phyloP scores from a whole-genome alignment of 805 yeast species.

The Starmerella bacillaris region DNA sequence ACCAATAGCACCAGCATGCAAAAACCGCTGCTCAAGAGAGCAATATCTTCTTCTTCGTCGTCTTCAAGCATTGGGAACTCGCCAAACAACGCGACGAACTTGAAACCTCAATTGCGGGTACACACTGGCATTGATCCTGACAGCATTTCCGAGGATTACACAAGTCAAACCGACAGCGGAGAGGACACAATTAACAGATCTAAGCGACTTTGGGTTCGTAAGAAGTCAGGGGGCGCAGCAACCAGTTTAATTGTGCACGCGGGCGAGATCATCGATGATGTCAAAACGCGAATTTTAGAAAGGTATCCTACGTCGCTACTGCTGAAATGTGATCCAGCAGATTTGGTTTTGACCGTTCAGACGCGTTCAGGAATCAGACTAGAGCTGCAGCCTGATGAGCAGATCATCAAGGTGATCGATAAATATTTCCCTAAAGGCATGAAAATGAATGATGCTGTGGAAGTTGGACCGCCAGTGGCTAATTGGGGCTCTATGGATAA shows the following conservation, averaged over 20 bases:
- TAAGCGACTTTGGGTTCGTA: constrained; percentile 13
- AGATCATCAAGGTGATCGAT: constrained; percentile 42
- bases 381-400: constrained; percentile 37
- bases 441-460: constrained; percentile 45
- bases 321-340: constrained; percentile 49
- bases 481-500: constrained; percentile 1
- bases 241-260: constrained; percentile 50
- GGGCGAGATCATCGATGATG: constrained; percentile 50
- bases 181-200: background rate
- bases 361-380: constrained; percentile 5
- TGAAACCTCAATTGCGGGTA: constrained; percentile 1
- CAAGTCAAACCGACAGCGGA: constrained; percentile 1
- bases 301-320: constrained; percentile 56
- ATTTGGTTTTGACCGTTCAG: constrained; percentile 24
- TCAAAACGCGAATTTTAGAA: constrained; percentile 43
- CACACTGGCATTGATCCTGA: background rate
- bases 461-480: constrained; percentile 26
- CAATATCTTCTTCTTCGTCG: background rate
- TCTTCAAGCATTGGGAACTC: background rate
- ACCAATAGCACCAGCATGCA: background rate
- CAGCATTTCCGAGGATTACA: background rate
- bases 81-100: background rate
- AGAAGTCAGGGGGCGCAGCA: constrained; percentile 28
- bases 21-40: background rate
- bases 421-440: constrained; percentile 48